Evolutionary conservation across 208 protist genomes (phyloP), one percentile per base, ranked within the genome.

Genomic region (Trichomonas tenax): DNA sequence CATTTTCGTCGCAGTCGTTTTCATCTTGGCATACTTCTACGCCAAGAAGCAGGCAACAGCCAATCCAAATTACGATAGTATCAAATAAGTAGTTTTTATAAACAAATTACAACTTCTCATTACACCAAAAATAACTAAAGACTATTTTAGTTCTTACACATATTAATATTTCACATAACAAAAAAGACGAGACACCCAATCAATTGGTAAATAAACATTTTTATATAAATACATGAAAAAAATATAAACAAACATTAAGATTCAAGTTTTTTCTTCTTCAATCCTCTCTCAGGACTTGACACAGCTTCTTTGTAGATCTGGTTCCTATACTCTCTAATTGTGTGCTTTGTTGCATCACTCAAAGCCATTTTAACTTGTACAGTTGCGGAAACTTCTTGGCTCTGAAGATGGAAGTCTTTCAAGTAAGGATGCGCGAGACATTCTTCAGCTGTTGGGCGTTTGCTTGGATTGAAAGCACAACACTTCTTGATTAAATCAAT

Each of bases 401-500:
- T 45, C 44, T 41, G 41, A 1, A 51, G n/a, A 45, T 95, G 89
- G 26, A 95, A 95, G 1, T n/a, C 11, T 14, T n/a, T 45, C 8
- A 95, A 34, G 40, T 95, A 95, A 40, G 89, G 89, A 72, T 95
- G 89, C 6, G 46, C 41, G n/a, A 95, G 45, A 44, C 46, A 51
- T 26, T 95, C 46, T 23, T 51, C 49, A 51, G 89, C 89, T 63
- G 26, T 72, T 14, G 49, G 49, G 1, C 89, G 34, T 40, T 95
- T 72, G 46, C 17, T 41, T 11, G 41, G 89, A 63, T 95, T 72
- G 31, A 95, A 95, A 41, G 6, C n/a, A 38, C 44, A 40, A 23
- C 49, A 72, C 41, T 95, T 95, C 10, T 81, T 81, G 23, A 95
- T 51, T 44, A 95, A 72, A 95, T 95, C 49, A 72, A 95, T 38